phyloP scores from a whole-genome alignment of 169 alveolate species.

The Cryptosporidium tyzzeri region DNA sequence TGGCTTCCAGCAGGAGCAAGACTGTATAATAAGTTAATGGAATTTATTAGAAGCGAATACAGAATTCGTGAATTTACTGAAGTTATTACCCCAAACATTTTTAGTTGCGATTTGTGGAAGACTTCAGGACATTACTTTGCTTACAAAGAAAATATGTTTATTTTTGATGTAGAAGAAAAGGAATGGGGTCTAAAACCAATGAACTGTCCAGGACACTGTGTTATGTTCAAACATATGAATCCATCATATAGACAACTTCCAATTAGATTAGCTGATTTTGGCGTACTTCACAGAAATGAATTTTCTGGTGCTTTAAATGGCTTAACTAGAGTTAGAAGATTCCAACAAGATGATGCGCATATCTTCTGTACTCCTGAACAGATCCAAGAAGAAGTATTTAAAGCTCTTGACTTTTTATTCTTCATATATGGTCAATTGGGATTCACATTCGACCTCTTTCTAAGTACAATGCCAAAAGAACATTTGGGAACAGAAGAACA shows the following conservation, averaged over 20 bases:
- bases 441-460: constrained; percentile 92
- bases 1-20: constrained; percentile 98
- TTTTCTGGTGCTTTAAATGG: constrained; percentile 98
- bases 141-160: constrained; percentile 86
- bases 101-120: constrained; percentile 94
- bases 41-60: constrained; percentile 92
- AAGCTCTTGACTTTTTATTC: constrained; percentile 92
- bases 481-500: constrained; percentile 93
- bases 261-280: constrained; percentile 98
- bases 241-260: constrained; percentile 98
- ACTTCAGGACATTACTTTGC: constrained; percentile 97
- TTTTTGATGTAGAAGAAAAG: constrained; percentile 93
- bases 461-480: constrained; percentile 97
- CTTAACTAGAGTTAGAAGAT: constrained; percentile 97
- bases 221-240: constrained; percentile 91
- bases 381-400: constrained; percentile 91
- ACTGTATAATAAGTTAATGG: constrained; percentile 95
- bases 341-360: constrained; percentile 99
- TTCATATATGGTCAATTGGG: constrained; percentile 94
- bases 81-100: constrained; percentile 97
- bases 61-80: constrained; percentile 90
- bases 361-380: constrained; percentile 97
- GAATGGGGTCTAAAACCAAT: constrained; percentile 99
- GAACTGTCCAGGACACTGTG: constrained; percentile 99
- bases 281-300: constrained; percentile 99